Evolutionary conservation across 2,329 filamentous ascomycete genomes (phyloP).

Genomic region (Escovopsis sp.): DNA sequence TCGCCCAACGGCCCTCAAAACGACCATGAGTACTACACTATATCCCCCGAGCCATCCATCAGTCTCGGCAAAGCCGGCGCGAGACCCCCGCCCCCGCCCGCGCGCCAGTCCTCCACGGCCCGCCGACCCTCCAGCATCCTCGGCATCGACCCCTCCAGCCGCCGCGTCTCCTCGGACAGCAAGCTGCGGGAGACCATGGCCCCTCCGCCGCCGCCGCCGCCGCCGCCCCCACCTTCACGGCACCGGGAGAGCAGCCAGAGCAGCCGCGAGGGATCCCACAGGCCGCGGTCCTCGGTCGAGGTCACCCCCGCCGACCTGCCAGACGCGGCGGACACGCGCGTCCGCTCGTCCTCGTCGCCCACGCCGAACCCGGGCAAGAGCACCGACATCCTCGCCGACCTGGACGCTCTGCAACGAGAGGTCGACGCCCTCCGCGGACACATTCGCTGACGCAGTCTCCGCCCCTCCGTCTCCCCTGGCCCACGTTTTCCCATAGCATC

Average conservation of each 20-base stretch:
- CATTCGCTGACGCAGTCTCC: background rate
- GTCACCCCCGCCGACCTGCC: no score
- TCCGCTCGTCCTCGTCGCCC: conserved; percentile 6
- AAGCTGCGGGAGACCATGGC: conserved; percentile 15
- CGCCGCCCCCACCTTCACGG: conserved; percentile 19
- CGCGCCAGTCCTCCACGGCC: conserved; percentile 25
- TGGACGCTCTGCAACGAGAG: conserved; percentile 58
- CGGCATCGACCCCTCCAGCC: conserved; percentile 23
- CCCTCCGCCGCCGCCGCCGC: conserved; percentile 32
- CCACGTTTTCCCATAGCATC: no score
- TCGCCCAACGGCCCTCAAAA: conserved; percentile 5
- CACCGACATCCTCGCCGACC: conserved; percentile 54
- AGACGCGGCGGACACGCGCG: no score
- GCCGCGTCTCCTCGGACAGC: conserved; percentile 15
- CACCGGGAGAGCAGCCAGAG: conserved; percentile 32
- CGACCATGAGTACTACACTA: conserved; percentile 7
- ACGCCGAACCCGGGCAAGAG: conserved; percentile 19
- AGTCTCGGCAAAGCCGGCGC: conserved; percentile 3
- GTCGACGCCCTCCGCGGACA: conserved; percentile 47
- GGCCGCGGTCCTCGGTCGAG: no score
- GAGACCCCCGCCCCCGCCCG: conserved; percentile 31
- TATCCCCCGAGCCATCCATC: conserved; percentile 8
- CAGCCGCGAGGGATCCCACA: conserved; percentile 21
- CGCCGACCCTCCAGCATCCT: conserved; percentile 30
- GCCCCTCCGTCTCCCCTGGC: no score